Base-by-base conservation (phyloP, 768 basidiomycete genomes). In the Pluteus cervinus region DNA sequence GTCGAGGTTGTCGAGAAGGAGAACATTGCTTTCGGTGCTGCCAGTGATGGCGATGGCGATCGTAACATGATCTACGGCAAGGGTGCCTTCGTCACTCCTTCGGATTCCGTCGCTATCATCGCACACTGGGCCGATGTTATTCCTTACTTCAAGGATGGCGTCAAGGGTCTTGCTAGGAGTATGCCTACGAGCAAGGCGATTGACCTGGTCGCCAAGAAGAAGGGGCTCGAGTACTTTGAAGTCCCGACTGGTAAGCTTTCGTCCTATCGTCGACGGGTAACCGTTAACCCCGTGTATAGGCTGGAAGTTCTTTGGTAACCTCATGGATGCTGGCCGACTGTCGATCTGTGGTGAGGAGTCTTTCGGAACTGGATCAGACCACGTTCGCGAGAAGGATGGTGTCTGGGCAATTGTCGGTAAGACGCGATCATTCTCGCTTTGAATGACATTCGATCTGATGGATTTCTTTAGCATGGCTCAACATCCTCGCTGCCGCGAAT, bases 21-120 rank as follows among this genome's bases (percentile, higher is more conserved):
- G 26, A 69, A 78, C 40, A 92, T 98, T 48, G 72, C 76, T 29
- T 98, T 99, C 51, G 96, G 96, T 39, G 96, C 96, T 22, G 96
- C 96, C 6, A 87, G 83, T 44, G 96, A 99, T 56, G 96, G 96
- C 20, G 96, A 98, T 50, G 94, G 96, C 26, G 96, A 98, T 60
- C 68, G 96, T 46, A 98, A 99, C 71, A 98, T 99, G 96, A 98
- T 99, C 56, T 99, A 99, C 61, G 96, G 96, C 50, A 85, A 86
- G 58, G 85, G 86, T 44, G 96, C 96, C 30, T 99, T 99, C 60
- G 96, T 99, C 45, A 98, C 94, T 8, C 96, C 96, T 11, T 87
- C 84, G 6, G 96, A 99, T 63, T 93, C 89, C 7, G 94, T 99
- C 42, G 96, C 96, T 18, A 91, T 99, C 68, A 99, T 99, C 53